Conservation (phyloP, 2,329 filamentous ascomycete species). For the Cladophialophora bantiana region DNA sequence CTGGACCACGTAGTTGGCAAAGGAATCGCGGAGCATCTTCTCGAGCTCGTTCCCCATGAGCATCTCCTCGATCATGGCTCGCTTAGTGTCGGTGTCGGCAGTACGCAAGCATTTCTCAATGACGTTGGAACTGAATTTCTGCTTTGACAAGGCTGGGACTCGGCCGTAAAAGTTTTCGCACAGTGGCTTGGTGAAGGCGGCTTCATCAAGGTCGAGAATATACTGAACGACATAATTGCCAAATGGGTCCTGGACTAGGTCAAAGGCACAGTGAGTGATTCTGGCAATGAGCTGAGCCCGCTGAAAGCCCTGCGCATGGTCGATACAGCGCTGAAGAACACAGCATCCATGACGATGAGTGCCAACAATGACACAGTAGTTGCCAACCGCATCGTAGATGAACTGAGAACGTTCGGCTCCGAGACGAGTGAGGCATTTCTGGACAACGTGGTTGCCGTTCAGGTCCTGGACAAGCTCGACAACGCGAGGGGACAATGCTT, state of each 20-base stretch:
- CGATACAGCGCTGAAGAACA: slow-evolving; percentile 96
- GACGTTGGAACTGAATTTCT: slow-evolving; percentile 99
- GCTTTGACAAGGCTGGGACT: slow-evolving; percentile 77
- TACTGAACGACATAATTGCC: slow-evolving; percentile 99
- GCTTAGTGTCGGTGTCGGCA: slow-evolving; percentile 74
- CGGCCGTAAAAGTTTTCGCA: slow-evolving; percentile 80
- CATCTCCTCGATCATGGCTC: slow-evolving; percentile 85
- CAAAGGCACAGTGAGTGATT: slow-evolving; percentile 87
- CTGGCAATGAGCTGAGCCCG: slow-evolving; percentile 83
- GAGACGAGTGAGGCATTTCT: slow-evolving; percentile 97
- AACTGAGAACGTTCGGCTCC: slow-evolving; percentile 85
- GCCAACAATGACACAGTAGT: slow-evolving; percentile 85
- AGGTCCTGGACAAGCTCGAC: slow-evolving; percentile 96
- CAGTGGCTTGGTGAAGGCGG: slow-evolving; percentile 85
- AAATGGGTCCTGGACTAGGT: slow-evolving; percentile 93
- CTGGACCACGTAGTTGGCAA: slow-evolving; percentile 97
- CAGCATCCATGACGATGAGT: slow-evolving; percentile 98
- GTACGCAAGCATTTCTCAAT: slow-evolving; percentile 96
- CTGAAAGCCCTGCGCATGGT: slow-evolving; percentile 90
- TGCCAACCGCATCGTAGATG: slow-evolving; percentile 93
- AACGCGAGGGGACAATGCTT: slow-evolving; percentile 80
- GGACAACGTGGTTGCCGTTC: slow-evolving; percentile 98
- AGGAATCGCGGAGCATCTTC: slow-evolving; percentile 86
- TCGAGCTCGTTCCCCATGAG: slow-evolving; percentile 77
- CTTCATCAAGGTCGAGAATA: slow-evolving; percentile 91